Percentiles rank a stretch among this genome's conserved stretches.
Evolutionary conservation across 129 eudicot genomes (phyloP).

Genomic region (Artemisia argyi): DNA sequence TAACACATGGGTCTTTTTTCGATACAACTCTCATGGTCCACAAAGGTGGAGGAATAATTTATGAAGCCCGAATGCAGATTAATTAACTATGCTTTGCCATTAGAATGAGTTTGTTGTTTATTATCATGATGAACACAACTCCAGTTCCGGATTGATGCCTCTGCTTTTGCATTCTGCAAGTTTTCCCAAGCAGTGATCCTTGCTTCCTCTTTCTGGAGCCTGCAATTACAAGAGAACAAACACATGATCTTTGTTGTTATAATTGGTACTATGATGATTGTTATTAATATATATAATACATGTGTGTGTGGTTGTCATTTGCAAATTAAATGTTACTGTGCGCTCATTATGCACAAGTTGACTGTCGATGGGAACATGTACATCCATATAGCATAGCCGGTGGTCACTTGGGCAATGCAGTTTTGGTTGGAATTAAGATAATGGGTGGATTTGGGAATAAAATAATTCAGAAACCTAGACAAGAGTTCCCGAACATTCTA

Average conservation of each 20-base stretch:
- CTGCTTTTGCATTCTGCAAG: constrained; percentile 94
- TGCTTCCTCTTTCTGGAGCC: constrained; percentile 81
- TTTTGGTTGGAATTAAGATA: constrained; percentile 5
- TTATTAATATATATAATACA: constrained; percentile 1
- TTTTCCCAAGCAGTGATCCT: constrained; percentile 96
- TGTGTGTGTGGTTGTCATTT: background rate
- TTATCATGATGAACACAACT: constrained; percentile 44
- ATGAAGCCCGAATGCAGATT: too few species aligned
- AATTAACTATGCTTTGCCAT: background rate
- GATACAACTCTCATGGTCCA: too few species aligned
- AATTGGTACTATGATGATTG: too few species aligned
- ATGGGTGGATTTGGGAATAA: background rate
- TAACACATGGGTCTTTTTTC: too few species aligned
- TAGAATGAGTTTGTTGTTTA: background rate
- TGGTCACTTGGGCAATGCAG: background rate
- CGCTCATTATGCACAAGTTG: background rate
- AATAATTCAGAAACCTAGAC: background rate
- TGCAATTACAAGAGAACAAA: constrained; percentile 34
- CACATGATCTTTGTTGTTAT: constrained; percentile 8
- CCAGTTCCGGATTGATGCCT: constrained; percentile 81
- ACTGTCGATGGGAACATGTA: background rate
- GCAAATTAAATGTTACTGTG: background rate
- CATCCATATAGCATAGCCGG: background rate
- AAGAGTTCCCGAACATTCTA: background rate
- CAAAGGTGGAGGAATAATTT: too few species aligned